A percentile compares a stretch with the other conserved stretches of the same genome.
These are phyloP conservation scores for Canna indica DNA, from an alignment of 176 grass and related monocot genomes.

Conservation along the genomic window DNA sequence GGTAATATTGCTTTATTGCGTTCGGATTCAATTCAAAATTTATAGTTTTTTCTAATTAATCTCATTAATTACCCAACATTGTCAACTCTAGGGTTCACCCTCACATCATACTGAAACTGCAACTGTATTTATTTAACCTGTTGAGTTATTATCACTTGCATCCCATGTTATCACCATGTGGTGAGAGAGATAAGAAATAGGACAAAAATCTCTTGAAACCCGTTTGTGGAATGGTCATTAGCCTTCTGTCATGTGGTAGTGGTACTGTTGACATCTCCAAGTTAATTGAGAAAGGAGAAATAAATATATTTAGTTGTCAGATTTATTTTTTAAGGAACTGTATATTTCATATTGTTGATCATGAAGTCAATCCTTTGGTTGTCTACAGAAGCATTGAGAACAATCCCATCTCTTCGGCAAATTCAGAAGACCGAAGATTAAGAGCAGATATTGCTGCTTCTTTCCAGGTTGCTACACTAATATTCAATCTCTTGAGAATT, in stretches of 20 bases:
- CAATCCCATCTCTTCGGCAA: constrained; percentile 54
- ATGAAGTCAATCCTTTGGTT: not conserved
- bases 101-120: too few relatives aligned
- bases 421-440: constrained; percentile 45
- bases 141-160: too few relatives aligned
- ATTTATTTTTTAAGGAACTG: not conserved
- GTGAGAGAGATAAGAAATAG: not conserved
- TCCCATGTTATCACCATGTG: too few relatives aligned
- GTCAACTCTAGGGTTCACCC: too few relatives aligned
- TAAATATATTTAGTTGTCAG: not conserved
- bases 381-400: constrained; percentile 36
- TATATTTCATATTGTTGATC: not conserved
- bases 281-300: not conserved
- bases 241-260: not conserved
- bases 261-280: not conserved
- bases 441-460: constrained; percentile 90
- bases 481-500: not conserved
- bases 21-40: too few relatives aligned
- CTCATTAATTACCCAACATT: too few relatives aligned
- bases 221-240: not conserved
- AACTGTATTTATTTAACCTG: too few relatives aligned
- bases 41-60: too few relatives aligned
- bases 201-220: not conserved
- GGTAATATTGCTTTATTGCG: too few relatives aligned
- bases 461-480: constrained; percentile 60